These are phyloP conservation scores for Suillus sp. DNA, from an alignment of 768 basidiomycete species.

Conservation along the genomic window DNA sequence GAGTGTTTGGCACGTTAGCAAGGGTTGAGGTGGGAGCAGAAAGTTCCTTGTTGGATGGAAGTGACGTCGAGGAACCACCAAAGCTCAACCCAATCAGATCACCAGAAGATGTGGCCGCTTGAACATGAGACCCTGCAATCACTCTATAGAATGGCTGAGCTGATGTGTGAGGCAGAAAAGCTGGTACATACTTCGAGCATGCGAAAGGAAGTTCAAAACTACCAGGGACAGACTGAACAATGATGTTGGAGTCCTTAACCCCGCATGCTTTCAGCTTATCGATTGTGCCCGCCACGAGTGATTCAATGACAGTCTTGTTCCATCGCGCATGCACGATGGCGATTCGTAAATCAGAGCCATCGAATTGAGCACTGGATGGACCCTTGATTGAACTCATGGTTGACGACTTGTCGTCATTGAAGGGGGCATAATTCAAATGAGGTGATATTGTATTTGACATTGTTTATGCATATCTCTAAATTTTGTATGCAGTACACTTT, in stretches of 20 bases:
- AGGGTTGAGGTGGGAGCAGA: slow-evolving; percentile 50
- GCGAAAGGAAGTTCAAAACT: slow-evolving; percentile 93
- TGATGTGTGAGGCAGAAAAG: slow-evolving; percentile 9
- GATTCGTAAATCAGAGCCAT: slow-evolving; percentile 80
- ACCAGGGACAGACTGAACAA: slow-evolving; percentile 90
- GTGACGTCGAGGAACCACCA: slow-evolving; percentile 37
- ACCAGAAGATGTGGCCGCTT: slow-evolving; percentile 73
- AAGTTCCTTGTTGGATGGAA: slow-evolving; percentile 43
- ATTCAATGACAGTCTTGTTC: slow-evolving; percentile 88
- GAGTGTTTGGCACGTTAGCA: slow-evolving; percentile 49
- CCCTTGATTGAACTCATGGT: slow-evolving; percentile 70
- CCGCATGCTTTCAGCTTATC: slow-evolving; percentile 81
- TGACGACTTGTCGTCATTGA: background rate
- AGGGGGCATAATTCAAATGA: background rate
- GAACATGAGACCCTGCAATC: slow-evolving; percentile 84
- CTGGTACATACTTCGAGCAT: slow-evolving; percentile 66
- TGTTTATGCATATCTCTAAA: slow-evolving; percentile 8
- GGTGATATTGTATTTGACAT: background rate
- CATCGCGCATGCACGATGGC: slow-evolving; percentile 96
- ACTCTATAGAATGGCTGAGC: slow-evolving; percentile 52
- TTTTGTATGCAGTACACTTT: slow-evolving; percentile 1
- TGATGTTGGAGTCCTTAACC: slow-evolving; percentile 88
- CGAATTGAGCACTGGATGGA: slow-evolving; percentile 59
- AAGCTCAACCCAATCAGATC: slow-evolving; percentile 70
- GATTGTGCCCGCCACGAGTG: slow-evolving; percentile 79